These are phyloP conservation scores for Petunia axillaris DNA, from an alignment of 257 asterid species.

Conservation along the genomic window DNA sequence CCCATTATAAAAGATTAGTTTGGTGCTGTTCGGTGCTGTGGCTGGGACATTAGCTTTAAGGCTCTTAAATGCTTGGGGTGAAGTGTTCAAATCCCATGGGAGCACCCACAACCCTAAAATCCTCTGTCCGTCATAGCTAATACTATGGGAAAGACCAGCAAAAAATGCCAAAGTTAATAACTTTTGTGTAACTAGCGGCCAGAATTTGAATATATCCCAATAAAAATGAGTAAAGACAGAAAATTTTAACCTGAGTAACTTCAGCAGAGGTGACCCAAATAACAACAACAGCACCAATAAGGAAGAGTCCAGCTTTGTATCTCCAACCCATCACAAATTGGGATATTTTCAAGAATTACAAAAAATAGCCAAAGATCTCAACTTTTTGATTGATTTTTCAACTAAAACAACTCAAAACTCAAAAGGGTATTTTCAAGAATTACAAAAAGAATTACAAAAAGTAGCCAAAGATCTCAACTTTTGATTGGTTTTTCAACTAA, in stretches of 20 bases:
- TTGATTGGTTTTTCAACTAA: background rate
- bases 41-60: too few species aligned
- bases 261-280: slow-evolving; percentile 99
- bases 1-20: too few species aligned
- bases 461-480: slow-evolving; percentile 46
- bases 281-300: slow-evolving; percentile 88
- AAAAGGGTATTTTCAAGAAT: slow-evolving; percentile 33
- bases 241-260: slow-evolving; percentile 82
- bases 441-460: slow-evolving; percentile 25
- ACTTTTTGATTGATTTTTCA: slow-evolving; percentile 17
- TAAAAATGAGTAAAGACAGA: background rate
- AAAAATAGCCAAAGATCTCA: slow-evolving; percentile 43
- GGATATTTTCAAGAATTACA: slow-evolving; percentile 37
- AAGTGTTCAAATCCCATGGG: too few species aligned
- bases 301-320: slow-evolving; percentile 78
- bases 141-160: background rate
- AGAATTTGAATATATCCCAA: background rate
- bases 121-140: too few species aligned
- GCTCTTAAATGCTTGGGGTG: too few species aligned
- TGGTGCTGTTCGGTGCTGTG: too few species aligned
- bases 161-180: background rate
- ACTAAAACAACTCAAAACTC: slow-evolving; percentile 35
- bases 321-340: slow-evolving; percentile 77
- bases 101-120: too few species aligned
- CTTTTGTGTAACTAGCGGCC: background rate